Evolutionary conservation across 83 land plant genomes (phyloP), one percentile per base, ranked within the genome.

Genomic region (Picea abies): DNA sequence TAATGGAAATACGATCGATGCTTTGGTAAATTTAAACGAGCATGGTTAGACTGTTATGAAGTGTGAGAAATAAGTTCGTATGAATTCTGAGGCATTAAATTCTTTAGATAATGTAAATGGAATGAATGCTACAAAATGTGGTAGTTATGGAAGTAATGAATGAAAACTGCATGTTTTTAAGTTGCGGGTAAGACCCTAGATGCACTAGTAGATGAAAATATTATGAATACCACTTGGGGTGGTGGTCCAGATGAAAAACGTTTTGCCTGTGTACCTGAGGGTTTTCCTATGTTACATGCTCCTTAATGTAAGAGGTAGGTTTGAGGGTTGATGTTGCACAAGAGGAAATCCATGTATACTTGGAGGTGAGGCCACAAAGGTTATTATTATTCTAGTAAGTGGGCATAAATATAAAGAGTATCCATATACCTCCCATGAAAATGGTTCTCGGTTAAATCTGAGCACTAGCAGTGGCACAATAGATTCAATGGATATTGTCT

Each of bases 241-340:
- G 78, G 83, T 82, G 80, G 81, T 11, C 80, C 23, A 25, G 37
- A 76, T 84, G 89, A 90, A 56, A 72, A 41, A 39, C 0, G 44
- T 41, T 41, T 41, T 41, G n/a, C 44, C 7, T 6, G 0, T 5
- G 7, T 41, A 41, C 44, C 44, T 0, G 6, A n/a, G n/a, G n/a
- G n/a, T n/a, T n/a, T n/a, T n/a, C n/a, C n/a, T n/a, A n/a, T n/a
- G 20, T 58, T 52, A 80, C 85, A 3, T 79, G 90, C 79, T 87
- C 89, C 79, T 90, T 89, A 0, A 76, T 86, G 25, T 92, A 90
- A 35, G 90, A 90, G 82, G 90, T 88, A 70, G 89, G 92, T 39
- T 66, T 67, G 19, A 78, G 84, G 64, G 81, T 32, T 58, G 79
- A 11, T 76, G 60, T 10, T 19, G 19, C 60, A 6, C 82, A 70